Conservation (phyloP, 2,329 filamentous ascomycete species). For the Mariannaea sp. region DNA sequence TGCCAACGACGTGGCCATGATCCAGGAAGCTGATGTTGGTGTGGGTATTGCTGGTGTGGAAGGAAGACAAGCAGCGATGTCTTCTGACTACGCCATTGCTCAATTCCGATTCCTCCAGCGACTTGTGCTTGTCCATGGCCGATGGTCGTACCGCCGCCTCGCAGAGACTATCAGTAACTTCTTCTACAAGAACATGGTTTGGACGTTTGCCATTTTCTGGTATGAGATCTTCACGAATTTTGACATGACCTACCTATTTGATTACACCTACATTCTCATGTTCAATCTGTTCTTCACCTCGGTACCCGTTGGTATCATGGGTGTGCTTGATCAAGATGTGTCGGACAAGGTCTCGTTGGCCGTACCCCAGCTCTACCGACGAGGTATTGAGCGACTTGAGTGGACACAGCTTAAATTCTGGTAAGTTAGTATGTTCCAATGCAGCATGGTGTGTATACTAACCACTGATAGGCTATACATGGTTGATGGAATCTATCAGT, state of each 20-base stretch:
- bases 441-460: constrained; percentile 6
- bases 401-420: constrained; percentile 98
- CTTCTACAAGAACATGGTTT: constrained; percentile 99
- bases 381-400: constrained; percentile 93
- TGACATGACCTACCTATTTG: constrained; percentile 95
- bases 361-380: constrained; percentile 92
- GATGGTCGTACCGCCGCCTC: constrained; percentile 94
- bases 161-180: constrained; percentile 97
- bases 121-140: constrained; percentile 85
- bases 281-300: constrained; percentile 98
- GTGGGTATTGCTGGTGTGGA: constrained; percentile 94
- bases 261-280: constrained; percentile 96
- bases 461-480: constrained; percentile 75
- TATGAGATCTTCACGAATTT: constrained; percentile 95
- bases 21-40: constrained; percentile 95
- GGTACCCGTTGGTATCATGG: constrained; percentile 91
- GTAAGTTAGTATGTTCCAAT: constrained; percentile 57
- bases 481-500: constrained; percentile 93
- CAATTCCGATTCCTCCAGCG: constrained; percentile 90
- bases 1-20: constrained; percentile 97
- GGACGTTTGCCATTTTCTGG: constrained; percentile 97
- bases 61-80: constrained; percentile 93
- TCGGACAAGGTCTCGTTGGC: constrained; percentile 91
- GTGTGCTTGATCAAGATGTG: constrained; percentile 95
- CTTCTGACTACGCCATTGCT: constrained; percentile 91